Percentiles rank a stretch among this genome's conserved stretches.
Evolutionary conservation across 768 basidiomycete genomes (phyloP).

Genomic region (Boletus subparvulus): DNA sequence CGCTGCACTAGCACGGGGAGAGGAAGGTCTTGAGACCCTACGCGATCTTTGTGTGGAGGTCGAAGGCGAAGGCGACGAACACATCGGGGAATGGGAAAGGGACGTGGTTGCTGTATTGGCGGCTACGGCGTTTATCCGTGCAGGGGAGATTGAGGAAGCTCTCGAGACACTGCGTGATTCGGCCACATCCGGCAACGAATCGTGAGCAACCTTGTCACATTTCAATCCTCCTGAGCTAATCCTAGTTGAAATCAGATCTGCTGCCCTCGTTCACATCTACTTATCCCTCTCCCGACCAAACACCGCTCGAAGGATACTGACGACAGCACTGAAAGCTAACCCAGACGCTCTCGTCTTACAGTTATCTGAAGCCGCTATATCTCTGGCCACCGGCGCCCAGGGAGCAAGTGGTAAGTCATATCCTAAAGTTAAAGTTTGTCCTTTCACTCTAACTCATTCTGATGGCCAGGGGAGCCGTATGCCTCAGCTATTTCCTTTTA

Average conservation of each 20-base stretch:
- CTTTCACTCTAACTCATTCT: neutral
- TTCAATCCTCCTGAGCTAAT: neutral
- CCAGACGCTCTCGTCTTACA: slow-evolving; percentile 91
- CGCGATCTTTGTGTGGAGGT: slow-evolving; percentile 85
- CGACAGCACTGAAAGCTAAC: slow-evolving; percentile 78
- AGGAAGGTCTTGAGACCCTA: slow-evolving; percentile 73
- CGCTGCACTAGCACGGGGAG: slow-evolving; percentile 62
- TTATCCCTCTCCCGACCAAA: slow-evolving; percentile 87
- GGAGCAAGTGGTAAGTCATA: slow-evolving; percentile 43
- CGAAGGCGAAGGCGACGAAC: slow-evolving; percentile 69
- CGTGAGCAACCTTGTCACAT: slow-evolving; percentile 48
- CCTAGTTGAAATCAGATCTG: slow-evolving; percentile 51
- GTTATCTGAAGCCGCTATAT: slow-evolving; percentile 81
- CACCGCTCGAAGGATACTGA: slow-evolving; percentile 83
- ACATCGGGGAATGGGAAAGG: slow-evolving; percentile 66
- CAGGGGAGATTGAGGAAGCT: slow-evolving; percentile 89
- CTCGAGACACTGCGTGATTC: slow-evolving; percentile 78
- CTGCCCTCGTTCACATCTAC: slow-evolving; percentile 81
- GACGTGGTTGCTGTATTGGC: slow-evolving; percentile 75
- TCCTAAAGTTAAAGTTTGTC: slow-evolving; percentile 21
- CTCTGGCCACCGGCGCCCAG: slow-evolving; percentile 73
- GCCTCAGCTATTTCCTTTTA: slow-evolving; percentile 60
- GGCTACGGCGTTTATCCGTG: slow-evolving; percentile 82
- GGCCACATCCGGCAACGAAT: slow-evolving; percentile 79
- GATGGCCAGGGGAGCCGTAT: slow-evolving; percentile 30